A percentile compares a stretch with the other conserved stretches of the same genome.
Evolutionary conservation across 2,329 filamentous ascomycete species (phyloP).

Genomic region (Fusarium clavum): DNA sequence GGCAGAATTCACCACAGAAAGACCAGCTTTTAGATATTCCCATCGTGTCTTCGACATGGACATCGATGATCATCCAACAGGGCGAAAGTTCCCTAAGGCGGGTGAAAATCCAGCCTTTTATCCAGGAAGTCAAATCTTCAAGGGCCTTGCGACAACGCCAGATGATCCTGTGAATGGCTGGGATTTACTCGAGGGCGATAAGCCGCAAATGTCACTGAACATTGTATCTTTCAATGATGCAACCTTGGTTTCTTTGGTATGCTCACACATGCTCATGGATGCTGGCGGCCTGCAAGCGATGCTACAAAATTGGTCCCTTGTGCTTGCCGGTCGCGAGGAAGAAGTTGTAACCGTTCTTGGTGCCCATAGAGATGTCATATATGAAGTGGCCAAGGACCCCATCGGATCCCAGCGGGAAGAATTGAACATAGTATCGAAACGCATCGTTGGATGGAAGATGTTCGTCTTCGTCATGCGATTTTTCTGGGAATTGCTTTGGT

Average conservation of each 20-base stretch:
- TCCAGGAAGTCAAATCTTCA: not conserved
- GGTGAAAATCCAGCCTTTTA: not conserved
- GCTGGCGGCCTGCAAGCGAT: not conserved
- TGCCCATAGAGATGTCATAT: not conserved
- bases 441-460: not conserved
- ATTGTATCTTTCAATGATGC: not conserved
- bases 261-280: not conserved
- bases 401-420: not conserved
- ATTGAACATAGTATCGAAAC: rapidly evolving
- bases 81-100: not conserved
- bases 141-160: not conserved
- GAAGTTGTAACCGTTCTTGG: not conserved
- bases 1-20: not conserved
- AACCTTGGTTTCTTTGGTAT: not conserved
- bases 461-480: not conserved
- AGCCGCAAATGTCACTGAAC: not conserved
- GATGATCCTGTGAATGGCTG: not conserved
- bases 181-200: not conserved
- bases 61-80: not conserved
- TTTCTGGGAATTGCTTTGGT: not conserved
- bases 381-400: not conserved
- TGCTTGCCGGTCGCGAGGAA: not conserved
- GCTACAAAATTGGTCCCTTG: not conserved
- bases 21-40: not conserved
- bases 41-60: not conserved